Evolutionary conservation across 2,329 filamentous ascomycete genomes (phyloP).

Genomic region (Aspergillus sp.): DNA sequence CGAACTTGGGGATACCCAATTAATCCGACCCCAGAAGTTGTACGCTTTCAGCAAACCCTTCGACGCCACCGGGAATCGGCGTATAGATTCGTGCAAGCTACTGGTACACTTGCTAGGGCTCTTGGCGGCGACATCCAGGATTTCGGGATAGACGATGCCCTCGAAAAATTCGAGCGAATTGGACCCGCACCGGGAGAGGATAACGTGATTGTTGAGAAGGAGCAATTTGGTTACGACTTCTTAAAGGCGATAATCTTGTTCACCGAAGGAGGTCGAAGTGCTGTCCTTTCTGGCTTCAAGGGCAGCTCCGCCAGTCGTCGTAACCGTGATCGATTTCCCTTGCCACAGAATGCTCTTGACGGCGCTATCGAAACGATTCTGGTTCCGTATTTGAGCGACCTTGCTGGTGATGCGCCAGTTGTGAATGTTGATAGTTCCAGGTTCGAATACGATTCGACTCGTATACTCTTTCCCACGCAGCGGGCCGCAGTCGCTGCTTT

Average conservation of each 20-base stretch:
- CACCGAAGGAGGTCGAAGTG: slow-evolving; percentile 62
- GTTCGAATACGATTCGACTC: slow-evolving; percentile 61
- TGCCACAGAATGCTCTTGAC: slow-evolving; percentile 54
- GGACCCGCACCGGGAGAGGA: slow-evolving; percentile 52
- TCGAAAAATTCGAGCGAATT: slow-evolving; percentile 55
- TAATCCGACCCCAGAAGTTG: slow-evolving; percentile 57
- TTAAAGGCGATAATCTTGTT: slow-evolving; percentile 66
- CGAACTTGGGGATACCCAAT: slow-evolving; percentile 64
- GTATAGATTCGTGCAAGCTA: slow-evolving; percentile 66
- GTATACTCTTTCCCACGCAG: slow-evolving; percentile 58
- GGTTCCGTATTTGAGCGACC: slow-evolving; percentile 62
- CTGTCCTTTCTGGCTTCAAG: slow-evolving; percentile 62
- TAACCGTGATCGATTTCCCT: slow-evolving; percentile 54
- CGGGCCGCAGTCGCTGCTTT: slow-evolving; percentile 62
- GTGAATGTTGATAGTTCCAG: slow-evolving; percentile 62
- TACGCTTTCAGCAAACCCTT: slow-evolving; percentile 60
- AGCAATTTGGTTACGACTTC: slow-evolving; percentile 68
- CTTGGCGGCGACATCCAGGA: slow-evolving; percentile 59
- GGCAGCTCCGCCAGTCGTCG: slow-evolving; percentile 46
- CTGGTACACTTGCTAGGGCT: slow-evolving; percentile 60
- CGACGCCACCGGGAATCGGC: slow-evolving; percentile 60
- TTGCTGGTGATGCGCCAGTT: slow-evolving; percentile 57
- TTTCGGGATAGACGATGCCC: slow-evolving; percentile 43
- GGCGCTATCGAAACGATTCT: slow-evolving; percentile 60
- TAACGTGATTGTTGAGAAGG: slow-evolving; percentile 41